Base-by-base conservation (phyloP, 2,329 filamentous ascomycete species). In the Tolypocladium endophyticum region DNA sequence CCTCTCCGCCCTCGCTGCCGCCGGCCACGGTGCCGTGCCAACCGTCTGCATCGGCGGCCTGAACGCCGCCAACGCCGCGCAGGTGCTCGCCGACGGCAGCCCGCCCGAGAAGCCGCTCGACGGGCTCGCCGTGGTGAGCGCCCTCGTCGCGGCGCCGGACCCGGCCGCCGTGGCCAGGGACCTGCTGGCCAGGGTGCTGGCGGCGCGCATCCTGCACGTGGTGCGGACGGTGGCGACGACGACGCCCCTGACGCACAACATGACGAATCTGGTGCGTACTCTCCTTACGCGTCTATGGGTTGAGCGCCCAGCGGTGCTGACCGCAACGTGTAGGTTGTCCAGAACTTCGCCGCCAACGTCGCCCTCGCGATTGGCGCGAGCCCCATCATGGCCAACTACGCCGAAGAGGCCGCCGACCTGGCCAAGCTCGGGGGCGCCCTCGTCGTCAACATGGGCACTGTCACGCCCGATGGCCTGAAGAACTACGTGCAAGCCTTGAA, bases 361-460 rank as follows among this genome's bases (percentile, higher is more conserved):
- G 91, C 90, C 45, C 81, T 97, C 20, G 85, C 88, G 39, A 81
- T 95, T 58, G 93, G 93, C 41, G 89, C 89, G 16, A 94, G 89
- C 25, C 93, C 93, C 45, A 97, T 97, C 73, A 97, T 97, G 93
- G 87, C 92, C 9, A 92, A 90, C 72, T 89, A 92, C 67, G 89
- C 87, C 33, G 83, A 86, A 57, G 93, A 97, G 78, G 92, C 92
- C 0, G 71, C 76, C 9, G 92, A 97, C 68, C 81, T 97, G n/a
- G 86, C 88, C 16, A 81, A 80, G 36, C 81, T 95, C 0, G 87
- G 87, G 43, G 91, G 90, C 14, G 85, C 87, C 0, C 81, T 97
- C 1, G 88, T 97, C 54, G 82, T 97, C 69, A 97, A 97, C 74
- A 97, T 97, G 91, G 93, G 93, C 35, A 96, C 91, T 0, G 86